Percentiles rank a stretch among this genome's conserved stretches.
phyloP scores from a whole-genome alignment of 2,329 filamentous ascomycete species.

The Berkeleyomyces basicola region DNA sequence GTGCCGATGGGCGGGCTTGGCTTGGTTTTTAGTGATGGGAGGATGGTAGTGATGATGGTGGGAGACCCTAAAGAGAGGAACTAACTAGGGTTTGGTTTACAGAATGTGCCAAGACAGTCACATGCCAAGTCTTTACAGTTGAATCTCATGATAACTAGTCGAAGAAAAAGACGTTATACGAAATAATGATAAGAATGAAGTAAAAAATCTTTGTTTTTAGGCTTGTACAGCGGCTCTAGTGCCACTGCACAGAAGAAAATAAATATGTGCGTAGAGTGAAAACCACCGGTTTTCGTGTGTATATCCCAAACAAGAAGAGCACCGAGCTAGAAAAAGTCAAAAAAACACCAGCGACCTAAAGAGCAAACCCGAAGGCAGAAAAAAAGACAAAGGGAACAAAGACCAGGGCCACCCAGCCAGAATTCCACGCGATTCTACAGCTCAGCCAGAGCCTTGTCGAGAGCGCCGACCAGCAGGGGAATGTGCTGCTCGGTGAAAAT shows the following conservation, averaged over 20 bases:
- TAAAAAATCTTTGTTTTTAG: background rate
- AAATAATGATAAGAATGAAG: background rate
- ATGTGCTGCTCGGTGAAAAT: constrained; percentile 60
- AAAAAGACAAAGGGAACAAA: background rate
- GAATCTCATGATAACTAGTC: too few relatives aligned
- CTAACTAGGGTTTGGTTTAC: background rate
- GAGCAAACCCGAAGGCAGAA: background rate
- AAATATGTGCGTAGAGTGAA: background rate
- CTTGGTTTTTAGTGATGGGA: background rate
- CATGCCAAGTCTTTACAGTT: background rate
- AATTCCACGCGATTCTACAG: constrained; percentile 1
- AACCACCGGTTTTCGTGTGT: background rate
- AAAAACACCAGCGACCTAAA: background rate
- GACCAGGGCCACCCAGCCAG: background rate
- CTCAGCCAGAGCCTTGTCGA: constrained; percentile 11
- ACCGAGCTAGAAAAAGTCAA: constrained; percentile 2
- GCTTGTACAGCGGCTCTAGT: too few relatives aligned
- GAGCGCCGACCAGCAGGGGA: constrained; percentile 6
- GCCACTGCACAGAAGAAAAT: too few relatives aligned
- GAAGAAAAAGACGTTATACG: background rate
- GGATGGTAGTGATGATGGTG: background rate
- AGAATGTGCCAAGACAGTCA: background rate
- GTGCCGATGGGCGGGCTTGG: background rate
- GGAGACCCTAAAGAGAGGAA: background rate
- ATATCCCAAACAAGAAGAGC: background rate